Evolutionary conservation across 2,329 filamentous ascomycete genomes (phyloP).

Genomic region (Bipolaris gigantea): DNA sequence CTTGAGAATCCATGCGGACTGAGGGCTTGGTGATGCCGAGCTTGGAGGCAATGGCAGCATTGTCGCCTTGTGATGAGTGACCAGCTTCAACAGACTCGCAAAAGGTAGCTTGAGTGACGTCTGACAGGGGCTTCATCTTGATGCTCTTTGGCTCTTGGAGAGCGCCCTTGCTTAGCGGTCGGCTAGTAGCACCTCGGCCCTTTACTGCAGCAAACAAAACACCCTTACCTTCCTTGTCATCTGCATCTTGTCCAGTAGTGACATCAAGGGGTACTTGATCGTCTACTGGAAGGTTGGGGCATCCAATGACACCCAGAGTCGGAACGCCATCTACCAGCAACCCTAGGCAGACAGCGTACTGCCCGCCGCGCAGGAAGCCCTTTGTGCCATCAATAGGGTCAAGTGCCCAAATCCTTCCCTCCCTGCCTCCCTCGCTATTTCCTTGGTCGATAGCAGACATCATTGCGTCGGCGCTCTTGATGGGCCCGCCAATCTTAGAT

Average conservation of each 20-base stretch:
- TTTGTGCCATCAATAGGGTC: constrained; percentile 98
- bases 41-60: constrained; percentile 78
- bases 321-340: constrained; percentile 92
- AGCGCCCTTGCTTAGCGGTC: constrained; percentile 64
- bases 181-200: constrained; percentile 78
- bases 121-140: constrained; percentile 73
- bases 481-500: constrained; percentile 68
- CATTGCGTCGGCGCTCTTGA: constrained; percentile 67
- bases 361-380: constrained; percentile 91
- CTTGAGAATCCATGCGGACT: constrained; percentile 96
- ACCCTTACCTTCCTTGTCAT: constrained; percentile 73
- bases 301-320: constrained; percentile 90
- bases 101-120: constrained; percentile 82
- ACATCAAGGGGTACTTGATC: constrained; percentile 71
- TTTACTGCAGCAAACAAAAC: constrained; percentile 85
- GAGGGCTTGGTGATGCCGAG: constrained; percentile 87
- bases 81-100: constrained; percentile 95
- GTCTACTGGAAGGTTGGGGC: constrained; percentile 90
- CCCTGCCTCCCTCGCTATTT: constrained; percentile 69
- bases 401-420: constrained; percentile 88
- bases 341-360: constrained; percentile 93
- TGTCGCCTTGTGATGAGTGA: constrained; percentile 87
- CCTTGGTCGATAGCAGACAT: constrained; percentile 61
- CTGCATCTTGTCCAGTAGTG: constrained; percentile 73
- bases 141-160: constrained; percentile 65